Conservation (phyloP, 345 rosid genomes). For the Aquilaria malaccensis region DNA sequence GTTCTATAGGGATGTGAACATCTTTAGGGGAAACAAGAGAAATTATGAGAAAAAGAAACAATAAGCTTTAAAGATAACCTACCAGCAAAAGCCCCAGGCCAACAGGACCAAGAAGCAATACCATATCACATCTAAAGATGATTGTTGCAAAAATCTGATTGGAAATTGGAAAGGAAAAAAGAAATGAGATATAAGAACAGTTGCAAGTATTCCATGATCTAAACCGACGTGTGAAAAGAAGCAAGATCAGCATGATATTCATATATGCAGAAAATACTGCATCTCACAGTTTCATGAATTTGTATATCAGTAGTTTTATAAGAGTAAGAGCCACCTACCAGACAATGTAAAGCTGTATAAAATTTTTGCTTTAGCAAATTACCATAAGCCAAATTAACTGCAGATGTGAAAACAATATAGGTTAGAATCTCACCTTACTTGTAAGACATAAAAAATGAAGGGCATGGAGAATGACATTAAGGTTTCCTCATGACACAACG, state of each 20-base stretch:
- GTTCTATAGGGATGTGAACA: background rate
- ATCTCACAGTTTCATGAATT: background rate
- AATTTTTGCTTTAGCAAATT: constrained; percentile 56
- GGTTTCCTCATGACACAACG: no score
- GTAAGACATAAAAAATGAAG: no score
- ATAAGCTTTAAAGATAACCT: constrained; percentile 21
- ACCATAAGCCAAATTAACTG: constrained; percentile 86
- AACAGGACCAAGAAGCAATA: constrained; percentile 78
- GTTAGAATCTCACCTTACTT: no score
- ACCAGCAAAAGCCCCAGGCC: constrained; percentile 82
- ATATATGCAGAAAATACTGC: background rate
- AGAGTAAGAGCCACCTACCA: constrained; percentile 38
- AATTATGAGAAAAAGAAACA: constrained; percentile 1
- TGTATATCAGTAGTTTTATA: background rate
- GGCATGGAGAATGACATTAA: no score
- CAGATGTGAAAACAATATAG: constrained; percentile 23
- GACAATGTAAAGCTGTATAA: constrained; percentile 66
- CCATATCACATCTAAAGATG: constrained; percentile 77
- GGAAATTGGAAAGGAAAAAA: constrained; percentile 17
- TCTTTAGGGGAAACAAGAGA: constrained; percentile 1
- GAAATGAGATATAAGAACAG: constrained; percentile 15
- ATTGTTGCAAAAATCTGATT: constrained; percentile 61
- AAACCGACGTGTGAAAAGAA: background rate
- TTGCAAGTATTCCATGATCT: constrained; percentile 1
- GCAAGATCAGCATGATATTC: background rate